phyloP scores from a whole-genome alignment of 371 early-diverging fungal species.

The Haplosporangium sp. region DNA sequence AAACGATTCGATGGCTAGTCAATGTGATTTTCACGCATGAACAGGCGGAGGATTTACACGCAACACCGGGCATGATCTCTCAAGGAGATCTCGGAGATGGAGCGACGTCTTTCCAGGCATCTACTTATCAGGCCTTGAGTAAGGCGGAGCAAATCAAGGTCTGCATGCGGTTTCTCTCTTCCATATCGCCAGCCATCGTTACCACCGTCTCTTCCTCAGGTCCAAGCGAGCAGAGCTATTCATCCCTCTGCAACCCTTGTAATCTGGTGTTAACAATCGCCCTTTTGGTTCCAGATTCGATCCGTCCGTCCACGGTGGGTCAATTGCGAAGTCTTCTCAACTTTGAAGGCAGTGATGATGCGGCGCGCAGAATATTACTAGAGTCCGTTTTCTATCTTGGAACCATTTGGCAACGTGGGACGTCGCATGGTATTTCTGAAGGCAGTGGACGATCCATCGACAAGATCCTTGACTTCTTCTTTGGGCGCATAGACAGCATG shows the following conservation, averaged over 20 bases:
- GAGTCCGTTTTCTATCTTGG: slow-evolving; percentile 34
- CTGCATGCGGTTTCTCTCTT: slow-evolving; percentile 35
- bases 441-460: slow-evolving; percentile 13
- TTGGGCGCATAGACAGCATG: slow-evolving; percentile 7
- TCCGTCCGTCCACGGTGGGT: slow-evolving; percentile 25
- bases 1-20: slow-evolving; percentile 22
- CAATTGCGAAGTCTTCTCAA: slow-evolving; percentile 34
- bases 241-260: slow-evolving; percentile 41
- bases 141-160: slow-evolving; percentile 14
- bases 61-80: neutral
- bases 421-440: neutral
- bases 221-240: slow-evolving; percentile 17
- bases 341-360: slow-evolving; percentile 29
- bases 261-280: slow-evolving; percentile 25
- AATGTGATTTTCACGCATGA: neutral
- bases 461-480: slow-evolving; percentile 28
- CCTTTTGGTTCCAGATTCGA: slow-evolving; percentile 32
- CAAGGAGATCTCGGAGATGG: slow-evolving; percentile 8
- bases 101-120: neutral
- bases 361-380: slow-evolving; percentile 21
- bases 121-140: neutral
- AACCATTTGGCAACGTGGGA: slow-evolving; percentile 27
- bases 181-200: slow-evolving; percentile 23
- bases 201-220: slow-evolving; percentile 6
- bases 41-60: neutral